Evolutionary conservation across 129 eudicot genomes (phyloP), one percentile per base, ranked within the genome.

Genomic region (Apium graveolens): DNA sequence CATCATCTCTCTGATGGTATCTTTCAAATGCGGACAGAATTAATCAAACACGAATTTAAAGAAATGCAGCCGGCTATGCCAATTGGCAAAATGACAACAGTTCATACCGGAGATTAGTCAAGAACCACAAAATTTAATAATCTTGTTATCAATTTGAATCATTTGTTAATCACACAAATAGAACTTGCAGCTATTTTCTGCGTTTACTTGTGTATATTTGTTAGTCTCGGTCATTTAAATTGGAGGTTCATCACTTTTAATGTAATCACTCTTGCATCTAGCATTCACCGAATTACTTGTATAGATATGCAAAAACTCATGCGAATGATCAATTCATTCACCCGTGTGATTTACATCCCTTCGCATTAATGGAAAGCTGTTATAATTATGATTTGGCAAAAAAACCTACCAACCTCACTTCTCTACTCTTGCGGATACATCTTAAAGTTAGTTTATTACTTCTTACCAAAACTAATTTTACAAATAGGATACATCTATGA

Each of bases 401-500:
- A 12, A 66, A 66, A 66, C 20, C 20, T 31, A 12, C 37, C 35
- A 63, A 27, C 37, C 4, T 63, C 13, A 62, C 70, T 62, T n/a
- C 32, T 27, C 35, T 62, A 62, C 70, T 2, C 27, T 10, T 24
- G 29, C 27, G 27, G 0, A 37, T 3, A n/a, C 1, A 62, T 62
- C 70, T 7, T 27, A 29, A 11, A 14, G 72, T 66, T 66, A 8
- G 72, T 31, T 66, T 66, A 14, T 66, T 32, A 66, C 72, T 66
- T 12, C 24, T 66, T 4, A 12, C 72, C 37, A 31, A 31, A 66
- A 31, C 39, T 66, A 66, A 32, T 12, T 8, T 14, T 70, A 70
- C 43, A 70, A 5, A 20, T 7, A 66, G 46, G 46, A 63, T 78
- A 78, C 80, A 78, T 27, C 73, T 65, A 66, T 66, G 60, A 53